A percentile compares a stretch with the other conserved stretches of the same genome.
Evolutionary conservation across 176 grass and related monocot species (phyloP).

Genomic region (Triticum dicoccoides): DNA sequence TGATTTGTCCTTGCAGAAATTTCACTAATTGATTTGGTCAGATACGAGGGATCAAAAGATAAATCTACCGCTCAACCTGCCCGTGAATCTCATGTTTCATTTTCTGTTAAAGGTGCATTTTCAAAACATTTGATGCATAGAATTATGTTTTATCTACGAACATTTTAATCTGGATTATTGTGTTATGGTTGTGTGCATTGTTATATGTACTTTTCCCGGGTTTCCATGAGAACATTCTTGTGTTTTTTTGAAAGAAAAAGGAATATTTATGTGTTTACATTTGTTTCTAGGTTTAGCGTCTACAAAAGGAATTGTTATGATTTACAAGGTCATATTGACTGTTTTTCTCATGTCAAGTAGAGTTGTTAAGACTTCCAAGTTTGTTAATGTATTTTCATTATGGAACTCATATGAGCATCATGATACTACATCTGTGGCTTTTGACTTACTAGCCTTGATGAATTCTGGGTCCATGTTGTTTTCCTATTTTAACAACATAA

Average conservation of each 20-base stretch:
- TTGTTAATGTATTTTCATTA: slow-evolving; percentile 20
- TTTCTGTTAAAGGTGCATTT: slow-evolving; percentile 65
- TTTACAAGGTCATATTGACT: background rate
- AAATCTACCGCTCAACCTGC: slow-evolving; percentile 25
- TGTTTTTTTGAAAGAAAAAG: too few species aligned
- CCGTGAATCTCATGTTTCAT: slow-evolving; percentile 65
- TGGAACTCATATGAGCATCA: slow-evolving; percentile 16
- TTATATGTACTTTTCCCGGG: background rate
- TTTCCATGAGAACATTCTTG: slow-evolving; percentile 10
- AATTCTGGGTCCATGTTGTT: background rate
- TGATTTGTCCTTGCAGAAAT: slow-evolving; percentile 46
- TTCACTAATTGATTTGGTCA: slow-evolving; percentile 61
- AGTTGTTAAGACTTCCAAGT: background rate
- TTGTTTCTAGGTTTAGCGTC: slow-evolving; percentile 7
- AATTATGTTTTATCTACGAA: background rate
- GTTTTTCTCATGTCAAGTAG: slow-evolving; percentile 9
- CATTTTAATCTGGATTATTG: background rate
- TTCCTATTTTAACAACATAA: background rate
- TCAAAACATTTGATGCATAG: slow-evolving; percentile 17
- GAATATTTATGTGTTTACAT: background rate
- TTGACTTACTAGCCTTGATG: slow-evolving; percentile 22
- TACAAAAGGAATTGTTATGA: background rate
- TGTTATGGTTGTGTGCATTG: background rate
- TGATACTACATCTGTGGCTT: background rate
- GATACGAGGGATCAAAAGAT: slow-evolving; percentile 45